Evolutionary conservation across 1,284 basidiomycete species (phyloP), one percentile per base, ranked within the genome.

Genomic region (Golubevia pallescens): DNA sequence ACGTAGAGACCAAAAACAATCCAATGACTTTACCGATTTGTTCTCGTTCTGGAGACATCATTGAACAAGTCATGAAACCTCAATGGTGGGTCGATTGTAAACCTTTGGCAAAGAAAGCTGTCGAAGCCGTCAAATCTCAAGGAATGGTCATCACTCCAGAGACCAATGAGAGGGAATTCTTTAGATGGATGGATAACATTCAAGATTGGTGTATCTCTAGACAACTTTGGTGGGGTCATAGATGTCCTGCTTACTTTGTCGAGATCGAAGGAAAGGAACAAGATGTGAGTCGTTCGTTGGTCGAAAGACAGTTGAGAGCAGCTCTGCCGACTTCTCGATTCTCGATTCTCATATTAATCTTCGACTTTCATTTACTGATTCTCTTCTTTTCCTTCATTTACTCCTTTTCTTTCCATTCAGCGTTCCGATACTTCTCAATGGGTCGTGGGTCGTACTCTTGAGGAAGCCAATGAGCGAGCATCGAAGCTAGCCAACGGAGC

Each of bases 201-300:
- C 94, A 98, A 86, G 97, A 99, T 85, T 99, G 97, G 97, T 99
- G 97, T 88, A 93, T 99, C 78, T 98, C 95, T 6, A 93, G 97
- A 67, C 97, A 99, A 86, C 89, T 99, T 13, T 99, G 97, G 97
- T 99, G 96, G 96, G 96, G 97, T 59, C 97, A 99, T 86, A 90
- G 96, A 69, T 93, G 92, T 85, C 97, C 97, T 6, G 97, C 95
- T 0, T 99, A 97, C 88, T 93, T 95, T 75, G 91, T 97, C 66
- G 89, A 90, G 65, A 90, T 97, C 68, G 93, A 96, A 70, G 95
- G 94, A 16, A 87, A 89, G 73, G 88, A 89, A 13, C 90, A 91
- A 68, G 92, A 96, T 73, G 92, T 93, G 78, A n/a, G n/a, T n/a
- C n/a, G n/a, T n/a, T n/a, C n/a, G n/a, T n/a, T n/a, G n/a, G n/a